phyloP scores from a whole-genome alignment of 176 grass and related monocot species.

The Dactylis glomerata region DNA sequence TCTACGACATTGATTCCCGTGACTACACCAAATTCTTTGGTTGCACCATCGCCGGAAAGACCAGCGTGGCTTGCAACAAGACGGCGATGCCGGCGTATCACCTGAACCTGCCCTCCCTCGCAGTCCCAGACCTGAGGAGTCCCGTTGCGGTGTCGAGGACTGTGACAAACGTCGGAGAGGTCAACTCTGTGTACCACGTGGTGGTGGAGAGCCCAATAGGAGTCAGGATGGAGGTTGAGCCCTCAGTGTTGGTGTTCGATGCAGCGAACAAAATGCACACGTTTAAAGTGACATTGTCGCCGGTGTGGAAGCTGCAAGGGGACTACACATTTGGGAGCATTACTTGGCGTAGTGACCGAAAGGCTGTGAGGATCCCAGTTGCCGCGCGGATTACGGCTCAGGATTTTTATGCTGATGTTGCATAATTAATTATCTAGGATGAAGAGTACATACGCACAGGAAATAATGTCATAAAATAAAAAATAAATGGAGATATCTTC shows the following conservation, averaged over 20 bases:
- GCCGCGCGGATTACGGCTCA: not conserved
- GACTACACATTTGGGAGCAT: conserved; percentile 37
- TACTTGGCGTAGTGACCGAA: conserved; percentile 9
- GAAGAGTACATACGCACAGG: too few relatives aligned
- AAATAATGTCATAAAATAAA: not conserved
- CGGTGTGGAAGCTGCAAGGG: conserved; percentile 28
- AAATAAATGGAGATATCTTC: too few relatives aligned
- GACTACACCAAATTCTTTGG: not conserved
- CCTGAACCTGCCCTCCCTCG: conserved; percentile 32
- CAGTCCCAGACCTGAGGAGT: conserved; percentile 20
- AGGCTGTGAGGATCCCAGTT: conserved; percentile 25
- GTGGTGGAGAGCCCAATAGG: conserved; percentile 8
- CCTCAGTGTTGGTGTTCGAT: conserved; percentile 7
- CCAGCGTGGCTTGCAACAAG: not conserved
- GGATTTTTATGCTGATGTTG: conserved; percentile 31
- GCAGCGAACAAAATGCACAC: conserved; percentile 2
- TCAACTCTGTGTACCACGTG: conserved; percentile 1
- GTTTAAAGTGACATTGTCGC: conserved; percentile 30
- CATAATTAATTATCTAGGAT: not conserved
- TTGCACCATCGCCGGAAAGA: not conserved
- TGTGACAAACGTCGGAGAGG: conserved; percentile 23
- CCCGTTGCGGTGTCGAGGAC: not conserved
- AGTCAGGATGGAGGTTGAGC: conserved; percentile 33
- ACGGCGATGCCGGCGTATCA: not conserved
- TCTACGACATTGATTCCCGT: not conserved